Percentiles rank a stretch among this genome's conserved stretches.
phyloP scores from a whole-genome alignment of 176 grass and related monocot genomes.

The Eleusine coracana region DNA sequence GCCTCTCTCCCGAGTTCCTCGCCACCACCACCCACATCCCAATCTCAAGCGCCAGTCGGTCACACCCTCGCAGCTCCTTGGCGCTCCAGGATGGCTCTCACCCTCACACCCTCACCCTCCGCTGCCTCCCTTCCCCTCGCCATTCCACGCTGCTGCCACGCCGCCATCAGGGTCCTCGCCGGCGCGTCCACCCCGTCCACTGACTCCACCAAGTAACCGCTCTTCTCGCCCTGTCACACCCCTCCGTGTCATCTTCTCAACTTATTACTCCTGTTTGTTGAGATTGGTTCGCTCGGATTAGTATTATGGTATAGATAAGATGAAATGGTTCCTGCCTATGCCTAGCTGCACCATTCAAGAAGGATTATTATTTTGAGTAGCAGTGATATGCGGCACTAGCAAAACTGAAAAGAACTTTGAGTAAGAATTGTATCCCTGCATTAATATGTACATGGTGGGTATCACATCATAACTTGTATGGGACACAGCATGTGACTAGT shows the following conservation, averaged over 20 bases:
- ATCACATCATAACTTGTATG: conserved; percentile 32
- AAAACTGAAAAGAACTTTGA: not conserved
- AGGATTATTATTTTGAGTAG: not conserved
- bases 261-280: not conserved
- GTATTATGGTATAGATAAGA: conserved; percentile 2
- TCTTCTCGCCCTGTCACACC: too few species aligned
- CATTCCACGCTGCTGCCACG: not conserved
- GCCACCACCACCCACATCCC: conserved; percentile 31
- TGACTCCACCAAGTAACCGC: conserved; percentile 55
- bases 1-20: not conserved
- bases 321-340: not conserved
- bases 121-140: conserved; percentile 39
- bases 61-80: not conserved
- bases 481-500: conserved; percentile 13
- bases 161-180: conserved; percentile 42
- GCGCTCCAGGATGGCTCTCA: conserved; percentile 55
- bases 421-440: conserved; percentile 9
- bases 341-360: not conserved
- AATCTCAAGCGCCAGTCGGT: conserved; percentile 15
- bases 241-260: not conserved
- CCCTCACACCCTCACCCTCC: conserved; percentile 37
- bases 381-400: conserved; percentile 12
- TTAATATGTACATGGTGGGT: conserved; percentile 27
- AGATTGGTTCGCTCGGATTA: conserved; percentile 1
- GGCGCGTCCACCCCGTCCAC: conserved; percentile 40